phyloP scores from a whole-genome alignment of 2,329 filamentous ascomycete species.

The Pseudogymnoascus sp. region DNA sequence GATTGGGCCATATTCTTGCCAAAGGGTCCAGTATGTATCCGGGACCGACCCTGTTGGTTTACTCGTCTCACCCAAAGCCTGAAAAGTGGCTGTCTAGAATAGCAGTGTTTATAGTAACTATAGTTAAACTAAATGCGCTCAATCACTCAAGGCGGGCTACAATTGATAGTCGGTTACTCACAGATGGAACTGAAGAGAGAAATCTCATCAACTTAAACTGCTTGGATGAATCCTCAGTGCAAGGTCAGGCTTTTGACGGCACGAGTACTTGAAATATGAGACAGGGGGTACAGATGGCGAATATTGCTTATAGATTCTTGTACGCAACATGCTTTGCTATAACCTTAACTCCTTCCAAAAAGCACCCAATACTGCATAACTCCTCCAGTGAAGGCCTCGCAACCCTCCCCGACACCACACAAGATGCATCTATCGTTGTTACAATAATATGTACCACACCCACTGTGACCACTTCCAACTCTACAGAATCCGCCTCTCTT shows the following conservation, averaged over 20 bases:
- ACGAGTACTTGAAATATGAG: not conserved
- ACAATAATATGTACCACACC: constrained; percentile 13
- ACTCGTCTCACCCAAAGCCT: not conserved
- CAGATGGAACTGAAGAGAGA: not conserved
- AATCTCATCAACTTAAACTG: no score
- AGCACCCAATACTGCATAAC: not conserved
- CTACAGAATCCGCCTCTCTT: constrained; percentile 48
- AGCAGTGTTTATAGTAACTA: not conserved
- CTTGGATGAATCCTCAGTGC: no score
- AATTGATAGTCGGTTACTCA: not conserved
- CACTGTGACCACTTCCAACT: not conserved
- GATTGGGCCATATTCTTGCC: not conserved
- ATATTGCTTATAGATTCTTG: not conserved
- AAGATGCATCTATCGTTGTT: constrained; percentile 1
- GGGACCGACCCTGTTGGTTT: not conserved
- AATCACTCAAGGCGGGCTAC: not conserved
- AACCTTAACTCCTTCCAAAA: not conserved
- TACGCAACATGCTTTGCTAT: not conserved
- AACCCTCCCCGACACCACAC: not conserved
- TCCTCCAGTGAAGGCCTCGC: not conserved
- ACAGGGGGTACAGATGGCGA: not conserved
- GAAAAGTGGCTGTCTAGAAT: not conserved
- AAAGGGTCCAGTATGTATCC: not conserved
- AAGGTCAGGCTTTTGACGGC: not conserved
- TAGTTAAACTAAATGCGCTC: not conserved